A percentile compares a stretch with the other conserved stretches of the same genome.
Evolutionary conservation across 768 basidiomycete genomes (phyloP).

Genomic region (Phylloporus arenicola): DNA sequence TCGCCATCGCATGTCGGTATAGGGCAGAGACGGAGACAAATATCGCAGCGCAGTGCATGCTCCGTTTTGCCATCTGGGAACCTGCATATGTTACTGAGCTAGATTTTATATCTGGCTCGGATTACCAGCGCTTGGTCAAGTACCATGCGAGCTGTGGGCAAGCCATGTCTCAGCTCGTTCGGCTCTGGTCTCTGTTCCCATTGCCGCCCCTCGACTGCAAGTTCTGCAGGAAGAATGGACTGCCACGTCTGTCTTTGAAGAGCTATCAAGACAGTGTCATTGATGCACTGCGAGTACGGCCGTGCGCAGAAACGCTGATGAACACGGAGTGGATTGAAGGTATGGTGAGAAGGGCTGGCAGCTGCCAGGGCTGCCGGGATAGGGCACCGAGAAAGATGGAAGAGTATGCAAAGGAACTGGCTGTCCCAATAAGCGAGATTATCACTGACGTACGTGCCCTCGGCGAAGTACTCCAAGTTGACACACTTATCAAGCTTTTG

Average conservation of each 20-base stretch:
- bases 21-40: conserved; percentile 31
- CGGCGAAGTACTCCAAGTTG: neutral
- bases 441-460: conserved; percentile 25
- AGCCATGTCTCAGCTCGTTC: conserved; percentile 30
- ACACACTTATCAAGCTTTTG: neutral
- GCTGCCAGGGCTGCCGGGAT: conserved; percentile 25
- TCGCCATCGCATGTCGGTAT: conserved; percentile 35
- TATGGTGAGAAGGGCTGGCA: conserved; percentile 28
- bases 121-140: conserved; percentile 33
- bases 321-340: conserved; percentile 29
- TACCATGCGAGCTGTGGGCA: conserved; percentile 32
- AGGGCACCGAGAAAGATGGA: conserved; percentile 28
- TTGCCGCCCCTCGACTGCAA: conserved; percentile 31
- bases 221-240: conserved; percentile 31
- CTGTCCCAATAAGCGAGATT: conserved; percentile 24
- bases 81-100: conserved; percentile 32
- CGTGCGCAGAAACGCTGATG: conserved; percentile 27
- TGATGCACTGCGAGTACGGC: conserved; percentile 28
- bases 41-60: conserved; percentile 34
- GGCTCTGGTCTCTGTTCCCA: conserved; percentile 29
- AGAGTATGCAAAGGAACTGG: conserved; percentile 26
- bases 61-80: conserved; percentile 33
- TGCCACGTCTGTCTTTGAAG: conserved; percentile 29
- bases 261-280: conserved; percentile 32
- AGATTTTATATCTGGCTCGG: conserved; percentile 33